Base-by-base conservation (phyloP, 805 yeast genomes). In the Candida golubevii region DNA sequence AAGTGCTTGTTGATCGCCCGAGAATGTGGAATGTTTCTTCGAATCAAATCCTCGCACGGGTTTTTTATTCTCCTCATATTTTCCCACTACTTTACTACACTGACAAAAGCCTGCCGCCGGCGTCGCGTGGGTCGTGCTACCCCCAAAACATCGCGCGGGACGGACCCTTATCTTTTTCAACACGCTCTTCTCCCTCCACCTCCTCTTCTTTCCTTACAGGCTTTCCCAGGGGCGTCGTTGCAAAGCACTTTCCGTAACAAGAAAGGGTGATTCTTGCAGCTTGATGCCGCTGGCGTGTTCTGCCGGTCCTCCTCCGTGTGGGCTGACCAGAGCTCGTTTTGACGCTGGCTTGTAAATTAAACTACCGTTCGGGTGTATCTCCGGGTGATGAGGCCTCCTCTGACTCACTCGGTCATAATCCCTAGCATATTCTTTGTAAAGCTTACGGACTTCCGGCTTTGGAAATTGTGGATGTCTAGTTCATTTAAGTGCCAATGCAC, bases 361-460 rank as follows among this genome's bases (percentile, higher is more conserved):
- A 38, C 30, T 11, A 39, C 23, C 37, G 43, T 33, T 44, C 66
- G 74, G 70, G 77, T 68, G 78, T 72, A 72, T 72, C 78, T 72
- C 78, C 78, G 77, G 61, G 62, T 68, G 72, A 69, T 62, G 77
- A 72, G 68, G 61, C 46, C 26, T 35, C 53, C 56, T 38, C 45
- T 71, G 78, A 71, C 58, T 69, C 74, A 65, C 56, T 70, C 76
- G 78, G 78, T 72, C 78, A 72, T 72, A 50, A 65, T 66, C 77
- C 71, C 74, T 71, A 58, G 59, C 41, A 72, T 73, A 70, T 62
- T 39, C 26, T 13, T n/a, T 13, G 8, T 18, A 18, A 18, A 18
- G 3, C 5, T 18, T 18, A 3, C 5, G 3, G 23, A 18, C 23
- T 18, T 18, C 5, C 23, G 5, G 23, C 5, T 18, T 18, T 18